These are phyloP conservation scores for Eutrema heterophyllum DNA, from an alignment of 345 rosid genomes.

Conservation along the genomic window DNA sequence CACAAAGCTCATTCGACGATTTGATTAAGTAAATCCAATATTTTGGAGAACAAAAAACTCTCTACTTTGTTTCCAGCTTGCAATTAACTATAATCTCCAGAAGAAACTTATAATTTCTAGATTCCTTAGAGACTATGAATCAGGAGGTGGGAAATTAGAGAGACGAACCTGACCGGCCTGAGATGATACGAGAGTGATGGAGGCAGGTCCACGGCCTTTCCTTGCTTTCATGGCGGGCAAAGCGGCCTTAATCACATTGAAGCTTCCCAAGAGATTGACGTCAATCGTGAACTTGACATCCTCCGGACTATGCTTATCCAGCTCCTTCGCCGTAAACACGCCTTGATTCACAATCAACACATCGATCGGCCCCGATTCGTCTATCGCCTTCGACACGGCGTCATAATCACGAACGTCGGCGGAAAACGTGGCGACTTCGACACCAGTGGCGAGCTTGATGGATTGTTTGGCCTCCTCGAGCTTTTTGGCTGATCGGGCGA, in stretches of 20 bases:
- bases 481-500: constrained; percentile 53
- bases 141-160: neutral
- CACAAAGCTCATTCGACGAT: neutral
- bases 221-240: constrained; percentile 68
- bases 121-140: neutral
- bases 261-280: constrained; percentile 77
- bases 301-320: constrained; percentile 55
- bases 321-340: constrained; percentile 54
- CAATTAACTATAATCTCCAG: neutral
- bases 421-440: constrained; percentile 58
- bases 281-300: constrained; percentile 76
- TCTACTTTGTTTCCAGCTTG: neutral
- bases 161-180: constrained; percentile 84
- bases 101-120: neutral
- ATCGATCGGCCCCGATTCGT: constrained; percentile 61
- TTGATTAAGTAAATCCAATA: neutral
- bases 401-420: constrained; percentile 79
- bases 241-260: constrained; percentile 79
- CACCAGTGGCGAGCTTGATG: constrained; percentile 61
- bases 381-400: constrained; percentile 43
- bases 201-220: constrained; percentile 44
- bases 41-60: neutral
- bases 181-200: constrained; percentile 72
- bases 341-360: constrained; percentile 84
- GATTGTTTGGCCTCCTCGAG: constrained; percentile 63